These are phyloP conservation scores for Citrullus colocynthis DNA, from an alignment of 306 rosid species.

Conservation along the genomic window DNA sequence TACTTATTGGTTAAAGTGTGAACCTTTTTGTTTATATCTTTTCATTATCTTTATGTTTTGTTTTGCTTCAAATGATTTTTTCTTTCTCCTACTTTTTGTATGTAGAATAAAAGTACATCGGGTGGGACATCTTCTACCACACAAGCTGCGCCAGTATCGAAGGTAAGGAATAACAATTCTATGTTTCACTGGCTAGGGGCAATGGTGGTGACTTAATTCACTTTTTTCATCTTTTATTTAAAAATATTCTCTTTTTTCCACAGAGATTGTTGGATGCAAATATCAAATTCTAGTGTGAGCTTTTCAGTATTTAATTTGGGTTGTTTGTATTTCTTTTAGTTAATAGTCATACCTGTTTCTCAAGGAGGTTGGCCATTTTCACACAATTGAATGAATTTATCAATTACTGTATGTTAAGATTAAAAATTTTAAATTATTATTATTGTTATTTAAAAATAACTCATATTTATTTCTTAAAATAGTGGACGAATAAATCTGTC, in stretches of 20 bases:
- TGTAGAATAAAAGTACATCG: constrained; percentile 47
- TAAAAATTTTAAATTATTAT: background rate
- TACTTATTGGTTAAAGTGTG: background rate
- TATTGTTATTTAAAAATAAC: background rate
- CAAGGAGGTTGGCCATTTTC: background rate
- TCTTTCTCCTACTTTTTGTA: background rate
- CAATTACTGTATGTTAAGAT: background rate
- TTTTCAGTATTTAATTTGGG: background rate
- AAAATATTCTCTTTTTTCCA: background rate
- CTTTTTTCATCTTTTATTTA: background rate
- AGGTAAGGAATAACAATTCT: constrained; percentile 25
- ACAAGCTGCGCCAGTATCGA: constrained; percentile 29
- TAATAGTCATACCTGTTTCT: background rate
- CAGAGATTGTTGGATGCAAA: background rate
- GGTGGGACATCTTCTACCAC: constrained; percentile 48
- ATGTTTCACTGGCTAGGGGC: background rate
- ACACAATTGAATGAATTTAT: background rate
- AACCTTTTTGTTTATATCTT: background rate
- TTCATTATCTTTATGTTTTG: background rate
- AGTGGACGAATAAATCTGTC: background rate
- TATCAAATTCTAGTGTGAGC: background rate
- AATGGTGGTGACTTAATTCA: background rate
- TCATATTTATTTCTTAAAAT: background rate
- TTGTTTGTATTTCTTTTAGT: background rate
- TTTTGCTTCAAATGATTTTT: background rate